Base-by-base conservation (phyloP, 73 alveolate genomes). In the Stentor roeselii region DNA sequence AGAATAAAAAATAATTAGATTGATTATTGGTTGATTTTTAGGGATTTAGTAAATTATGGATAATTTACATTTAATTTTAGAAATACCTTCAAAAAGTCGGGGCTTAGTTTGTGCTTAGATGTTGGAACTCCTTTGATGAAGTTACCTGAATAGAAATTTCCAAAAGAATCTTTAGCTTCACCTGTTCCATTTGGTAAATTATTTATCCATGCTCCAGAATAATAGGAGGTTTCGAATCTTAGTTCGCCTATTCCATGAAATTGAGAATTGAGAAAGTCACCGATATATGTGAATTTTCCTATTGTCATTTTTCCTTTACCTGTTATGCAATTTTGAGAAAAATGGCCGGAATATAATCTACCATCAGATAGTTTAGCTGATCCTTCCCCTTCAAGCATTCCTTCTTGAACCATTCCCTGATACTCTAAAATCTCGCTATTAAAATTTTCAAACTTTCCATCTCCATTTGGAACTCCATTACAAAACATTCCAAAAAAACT, bases 1-100 rank as follows among this genome's bases (percentile, higher is more conserved):
- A 83, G 82, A 87, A 87, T 41, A 74, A 50, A 83, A 42, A 84
- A 38, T 40, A n/a, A n/a, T n/a, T n/a, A n/a, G n/a, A n/a, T n/a
- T n/a, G n/a, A n/a, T n/a, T n/a, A n/a, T n/a, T n/a, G n/a, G n/a
- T n/a, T n/a, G n/a, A n/a, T n/a, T n/a, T n/a, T n/a, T n/a, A n/a
- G n/a, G n/a, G n/a, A n/a, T n/a, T n/a, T n/a, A n/a, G n/a, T n/a
- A n/a, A n/a, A n/a, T n/a, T n/a, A n/a, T n/a, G n/a, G n/a, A n/a
- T n/a, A n/a, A n/a, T n/a, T n/a, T n/a, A n/a, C n/a, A n/a, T n/a
- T n/a, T n/a, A n/a, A n/a, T n/a, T n/a, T n/a, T n/a, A n/a, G n/a
- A n/a, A n/a, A n/a, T n/a, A n/a, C n/a, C n/a, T n/a, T n/a, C n/a
- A n/a, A n/a, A n/a, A n/a, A n/a, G n/a, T n/a, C n/a, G n/a, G n/a